Percentiles rank a stretch among this genome's conserved stretches.
Evolutionary conservation across 257 asterid genomes (phyloP).

Genomic region (Salvia miltiorrhiza): DNA sequence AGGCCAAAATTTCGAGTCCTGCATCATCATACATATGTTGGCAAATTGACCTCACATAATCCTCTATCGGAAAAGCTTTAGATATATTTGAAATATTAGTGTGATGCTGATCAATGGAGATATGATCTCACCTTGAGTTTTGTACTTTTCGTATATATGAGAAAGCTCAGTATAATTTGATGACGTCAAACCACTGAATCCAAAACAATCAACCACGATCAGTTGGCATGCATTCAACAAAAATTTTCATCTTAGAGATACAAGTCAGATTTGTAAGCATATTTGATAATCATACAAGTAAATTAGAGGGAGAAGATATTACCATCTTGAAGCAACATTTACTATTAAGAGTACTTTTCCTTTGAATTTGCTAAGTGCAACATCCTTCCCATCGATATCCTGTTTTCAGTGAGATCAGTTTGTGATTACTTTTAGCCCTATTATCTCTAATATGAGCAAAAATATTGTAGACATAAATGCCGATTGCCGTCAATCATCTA

Average conservation of each 20-base stretch:
- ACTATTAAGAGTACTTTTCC: constrained; percentile 78
- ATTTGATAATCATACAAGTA: not conserved
- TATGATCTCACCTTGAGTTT: constrained; percentile 76
- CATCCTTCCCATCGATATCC: constrained; percentile 86
- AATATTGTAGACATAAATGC: not conserved
- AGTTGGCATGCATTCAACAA: constrained; percentile 19
- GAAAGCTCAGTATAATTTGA: constrained; percentile 90
- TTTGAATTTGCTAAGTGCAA: constrained; percentile 73
- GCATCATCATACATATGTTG: constrained; percentile 24
- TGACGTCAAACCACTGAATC: constrained; percentile 83
- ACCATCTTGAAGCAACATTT: constrained; percentile 97
- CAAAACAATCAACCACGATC: constrained; percentile 27
- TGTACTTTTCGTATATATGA: constrained; percentile 71
- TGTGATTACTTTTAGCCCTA: not conserved
- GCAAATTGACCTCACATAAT: not conserved
- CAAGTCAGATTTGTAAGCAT: constrained; percentile 2
- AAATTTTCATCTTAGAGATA: constrained; percentile 1
- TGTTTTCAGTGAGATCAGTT: constrained; percentile 27
- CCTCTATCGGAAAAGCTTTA: not conserved
- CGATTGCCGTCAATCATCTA: not conserved
- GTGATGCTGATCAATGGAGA: not conserved
- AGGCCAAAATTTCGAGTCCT: constrained; percentile 93
- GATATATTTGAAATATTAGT: not conserved
- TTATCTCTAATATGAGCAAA: not conserved
- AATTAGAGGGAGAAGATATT: constrained; percentile 14